Base-by-base conservation (phyloP, 2,329 filamentous ascomycete genomes). In the Sclerotinia subarctica region DNA sequence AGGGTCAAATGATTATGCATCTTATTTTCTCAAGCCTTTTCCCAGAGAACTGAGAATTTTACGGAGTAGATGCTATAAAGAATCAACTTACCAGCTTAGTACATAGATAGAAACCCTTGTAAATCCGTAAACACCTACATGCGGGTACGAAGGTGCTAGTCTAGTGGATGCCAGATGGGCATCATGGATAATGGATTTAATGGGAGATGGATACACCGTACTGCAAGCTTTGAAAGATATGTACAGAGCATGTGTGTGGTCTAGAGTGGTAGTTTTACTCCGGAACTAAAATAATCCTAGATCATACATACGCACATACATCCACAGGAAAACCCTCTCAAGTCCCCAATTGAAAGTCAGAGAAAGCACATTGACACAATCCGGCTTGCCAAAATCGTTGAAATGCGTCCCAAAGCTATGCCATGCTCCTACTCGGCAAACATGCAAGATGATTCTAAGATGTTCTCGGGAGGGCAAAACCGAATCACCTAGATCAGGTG, bases 371-470 rank as follows among this genome's bases (percentile, higher is more conserved):
- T 59, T 42, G 5, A 21, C 38, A n/a, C 0, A 32, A 32, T 59
- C 57, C 21, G 24, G 47, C 44, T 24, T 24, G 49, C 58, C 58
- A 17, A 10, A 49, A 49, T 49, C 32, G 29, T 21, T 35, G 13
- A 26, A 51, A 26, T 51, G 46, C 46, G 19, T 51, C 59, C 59
- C 32, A 5, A 49, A 38, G 19, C 5, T 38, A 42, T 57, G 10
- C 29, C 1, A 32, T 29, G 51, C 42, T 29, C n/a, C 42, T 60
- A 47, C 57, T 60, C 57, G 57, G 42, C 42, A 60, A 47, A 60
- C 42, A 47, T 62, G 53, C 32, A 49, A 58, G 44, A 66, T 60
- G 64, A 60, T 49, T 58, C 57, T 44, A 29, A 66, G 54, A 66
- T 49, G 53, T 49, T 59, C 64, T 66, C 64, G 42, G 64, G 15